Evolutionary conservation across 805 yeast species (phyloP).

Genomic region (Spathaspora arborariae): DNA sequence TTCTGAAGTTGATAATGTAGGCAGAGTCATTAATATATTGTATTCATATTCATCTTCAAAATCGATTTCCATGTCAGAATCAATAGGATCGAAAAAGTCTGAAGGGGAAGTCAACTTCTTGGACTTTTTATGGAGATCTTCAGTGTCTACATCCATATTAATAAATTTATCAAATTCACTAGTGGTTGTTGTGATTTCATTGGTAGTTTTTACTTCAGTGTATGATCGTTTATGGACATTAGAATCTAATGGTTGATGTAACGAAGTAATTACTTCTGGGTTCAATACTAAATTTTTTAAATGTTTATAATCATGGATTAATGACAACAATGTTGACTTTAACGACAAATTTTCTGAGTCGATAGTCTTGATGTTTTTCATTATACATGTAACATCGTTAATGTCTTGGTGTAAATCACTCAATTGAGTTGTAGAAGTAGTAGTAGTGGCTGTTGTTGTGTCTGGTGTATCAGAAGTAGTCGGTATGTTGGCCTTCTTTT

Average conservation of each 20-base stretch:
- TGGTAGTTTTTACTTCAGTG: slow-evolving; percentile 9
- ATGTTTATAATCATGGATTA: slow-evolving; percentile 39
- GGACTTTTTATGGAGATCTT: neutral
- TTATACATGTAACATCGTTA: neutral
- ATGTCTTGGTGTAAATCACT: slow-evolving; percentile 1
- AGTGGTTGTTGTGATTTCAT: neutral
- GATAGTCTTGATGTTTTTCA: slow-evolving; percentile 11
- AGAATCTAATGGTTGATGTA: neutral
- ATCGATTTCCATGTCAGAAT: slow-evolving; percentile 8
- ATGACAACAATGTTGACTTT: slow-evolving; percentile 29
- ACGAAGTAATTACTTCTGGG: neutral
- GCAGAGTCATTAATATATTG: neutral
- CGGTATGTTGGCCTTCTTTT: neutral
- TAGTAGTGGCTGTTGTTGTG: neutral
- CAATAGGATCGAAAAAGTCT: slow-evolving; percentile 5
- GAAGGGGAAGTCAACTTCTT: too few species aligned
- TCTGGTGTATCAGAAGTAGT: neutral
- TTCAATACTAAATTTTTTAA: slow-evolving; percentile 17
- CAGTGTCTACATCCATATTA: slow-evolving; percentile 4
- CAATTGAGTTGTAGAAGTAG: neutral
- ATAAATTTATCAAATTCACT: slow-evolving; percentile 9
- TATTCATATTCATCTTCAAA: slow-evolving; percentile 16
- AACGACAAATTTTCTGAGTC: slow-evolving; percentile 33
- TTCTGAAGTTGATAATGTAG: slow-evolving; percentile 13
- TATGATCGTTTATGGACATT: slow-evolving; percentile 11